Evolutionary conservation across 495 filamentous ascomycete species (phyloP).

Genomic region (Letharia columbiana): DNA sequence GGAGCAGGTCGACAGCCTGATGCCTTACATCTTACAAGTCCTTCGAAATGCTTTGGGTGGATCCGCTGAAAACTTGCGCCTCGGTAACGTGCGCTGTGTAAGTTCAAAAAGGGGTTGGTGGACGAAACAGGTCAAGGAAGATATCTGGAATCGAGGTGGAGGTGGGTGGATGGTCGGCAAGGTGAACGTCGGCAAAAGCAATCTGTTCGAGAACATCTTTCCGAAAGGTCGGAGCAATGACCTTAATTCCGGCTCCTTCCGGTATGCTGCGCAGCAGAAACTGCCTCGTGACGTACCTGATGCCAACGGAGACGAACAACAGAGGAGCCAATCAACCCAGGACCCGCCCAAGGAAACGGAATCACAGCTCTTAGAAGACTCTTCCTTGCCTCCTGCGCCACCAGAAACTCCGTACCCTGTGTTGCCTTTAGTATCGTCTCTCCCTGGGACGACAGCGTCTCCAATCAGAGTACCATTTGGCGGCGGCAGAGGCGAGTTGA

Average conservation of each 20-base stretch:
- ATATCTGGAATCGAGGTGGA: constrained; percentile 69
- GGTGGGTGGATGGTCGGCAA: constrained; percentile 98
- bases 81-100: constrained; percentile 79
- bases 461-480: constrained; percentile 88
- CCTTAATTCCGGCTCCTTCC: constrained; percentile 11
- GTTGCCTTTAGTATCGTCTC: constrained; percentile 73
- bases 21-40: constrained; percentile 68
- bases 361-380: constrained; percentile 11
- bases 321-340: background rate
- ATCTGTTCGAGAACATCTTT: constrained; percentile 74
- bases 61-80: constrained; percentile 50
- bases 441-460: constrained; percentile 90
- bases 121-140: constrained; percentile 76
- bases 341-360: background rate
- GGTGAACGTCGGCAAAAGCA: constrained; percentile 93
- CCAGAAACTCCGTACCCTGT: constrained; percentile 63
- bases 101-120: constrained; percentile 80
- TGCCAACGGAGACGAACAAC: background rate
- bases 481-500: constrained; percentile 76
- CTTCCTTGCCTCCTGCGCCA: constrained; percentile 66
- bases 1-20: constrained; percentile 68
- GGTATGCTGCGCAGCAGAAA: constrained; percentile 9
- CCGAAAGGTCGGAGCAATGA: constrained; percentile 55
- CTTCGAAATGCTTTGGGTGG: constrained; percentile 63
- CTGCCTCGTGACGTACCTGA: background rate